Evolutionary conservation across 495 filamentous ascomycete species (phyloP).

Genomic region (Xylaria venustula): DNA sequence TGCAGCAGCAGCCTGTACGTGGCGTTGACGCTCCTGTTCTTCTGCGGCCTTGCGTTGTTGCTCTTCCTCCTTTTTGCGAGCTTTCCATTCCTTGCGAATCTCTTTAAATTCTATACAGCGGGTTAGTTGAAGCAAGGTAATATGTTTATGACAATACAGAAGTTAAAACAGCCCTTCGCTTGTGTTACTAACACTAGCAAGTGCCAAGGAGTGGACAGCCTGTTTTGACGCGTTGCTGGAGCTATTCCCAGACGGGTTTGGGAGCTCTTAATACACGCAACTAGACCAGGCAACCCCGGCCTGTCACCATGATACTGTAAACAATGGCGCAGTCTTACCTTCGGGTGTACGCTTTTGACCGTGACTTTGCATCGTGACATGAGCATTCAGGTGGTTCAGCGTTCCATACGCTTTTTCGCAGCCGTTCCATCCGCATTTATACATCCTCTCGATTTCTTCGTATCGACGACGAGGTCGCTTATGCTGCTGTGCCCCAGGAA

Average conservation of each 20-base stretch:
- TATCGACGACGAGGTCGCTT: slow-evolving; percentile 93
- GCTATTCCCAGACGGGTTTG: neutral
- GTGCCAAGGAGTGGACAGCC: neutral
- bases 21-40: slow-evolving; percentile 73
- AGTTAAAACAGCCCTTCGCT: neutral
- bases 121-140: neutral
- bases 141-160: neutral
- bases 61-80: slow-evolving; percentile 98
- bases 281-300: too few relatives aligned
- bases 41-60: slow-evolving; percentile 84
- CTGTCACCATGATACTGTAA: neutral
- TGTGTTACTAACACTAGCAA: neutral
- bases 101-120: slow-evolving; percentile 86
- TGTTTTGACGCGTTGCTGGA: neutral
- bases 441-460: slow-evolving; percentile 99
- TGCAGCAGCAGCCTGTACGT: slow-evolving; percentile 54
- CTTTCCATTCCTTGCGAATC: slow-evolving; percentile 98
- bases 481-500: slow-evolving; percentile 95
- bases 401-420: slow-evolving; percentile 98
- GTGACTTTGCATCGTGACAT: slow-evolving; percentile 97
- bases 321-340: slow-evolving; percentile 60
- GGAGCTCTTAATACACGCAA: neutral
- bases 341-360: slow-evolving; percentile 91
- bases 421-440: slow-evolving; percentile 97
- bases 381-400: slow-evolving; percentile 92